Evolutionary conservation across 208 protist species (phyloP).

Genomic region (Acanthamoeba sp.): DNA sequence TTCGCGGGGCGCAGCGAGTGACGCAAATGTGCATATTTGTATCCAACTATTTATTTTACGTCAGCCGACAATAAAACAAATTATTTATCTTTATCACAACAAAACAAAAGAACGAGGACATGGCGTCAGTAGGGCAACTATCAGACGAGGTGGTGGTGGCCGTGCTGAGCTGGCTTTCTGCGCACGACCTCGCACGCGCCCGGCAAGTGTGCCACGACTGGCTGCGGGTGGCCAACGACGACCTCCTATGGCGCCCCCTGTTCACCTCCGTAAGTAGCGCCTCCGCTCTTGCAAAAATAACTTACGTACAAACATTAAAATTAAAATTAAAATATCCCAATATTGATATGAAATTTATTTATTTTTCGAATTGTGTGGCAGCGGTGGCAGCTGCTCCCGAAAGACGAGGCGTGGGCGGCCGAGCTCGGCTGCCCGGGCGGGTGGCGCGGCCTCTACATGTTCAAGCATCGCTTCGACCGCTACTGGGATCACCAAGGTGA

Average conservation of each 20-base stretch:
- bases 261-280: neutral
- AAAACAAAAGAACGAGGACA: neutral
- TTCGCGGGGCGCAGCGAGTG: neutral
- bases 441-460: neutral
- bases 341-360: too few species aligned
- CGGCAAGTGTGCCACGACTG: neutral
- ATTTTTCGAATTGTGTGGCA: neutral
- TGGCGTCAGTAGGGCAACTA: neutral
- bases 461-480: constrained; percentile 14
- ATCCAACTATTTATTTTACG: too few species aligned
- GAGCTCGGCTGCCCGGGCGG: neutral
- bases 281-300: neutral
- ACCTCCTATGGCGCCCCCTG: neutral
- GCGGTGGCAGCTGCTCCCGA: neutral
- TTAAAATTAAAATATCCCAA: too few species aligned
- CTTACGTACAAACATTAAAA: too few species aligned
- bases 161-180: neutral
- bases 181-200: neutral
- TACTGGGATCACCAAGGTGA: constrained; percentile 6
- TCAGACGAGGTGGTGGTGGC: neutral
- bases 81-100: too few species aligned
- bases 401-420: neutral
- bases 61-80: too few species aligned
- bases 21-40: too few species aligned
- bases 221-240: neutral